Evolutionary conservation across 768 basidiomycete genomes (phyloP), one percentile per base, ranked within the genome.

Genomic region (Mycena galericulata): DNA sequence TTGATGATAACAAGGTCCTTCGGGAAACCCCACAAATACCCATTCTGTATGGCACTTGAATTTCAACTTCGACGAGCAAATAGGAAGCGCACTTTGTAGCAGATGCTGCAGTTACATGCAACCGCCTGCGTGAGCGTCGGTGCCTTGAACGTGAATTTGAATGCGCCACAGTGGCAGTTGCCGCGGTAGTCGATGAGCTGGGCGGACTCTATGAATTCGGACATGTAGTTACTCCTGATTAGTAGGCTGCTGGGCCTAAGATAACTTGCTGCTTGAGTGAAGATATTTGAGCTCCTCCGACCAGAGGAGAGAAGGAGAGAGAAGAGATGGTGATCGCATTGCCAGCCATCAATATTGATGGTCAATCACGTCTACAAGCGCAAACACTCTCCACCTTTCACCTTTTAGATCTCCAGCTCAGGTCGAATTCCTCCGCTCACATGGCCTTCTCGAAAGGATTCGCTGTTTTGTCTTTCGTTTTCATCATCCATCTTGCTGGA

Each of bases 401-500:
- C n/a, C n/a, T n/a, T n/a, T n/a, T n/a, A n/a, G n/a, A n/a, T n/a
- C n/a, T n/a, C n/a, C n/a, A n/a, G n/a, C n/a, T n/a, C n/a, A n/a
- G n/a, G n/a, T n/a, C n/a, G n/a, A n/a, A n/a, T n/a, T n/a, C n/a
- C n/a, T n/a, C n/a, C n/a, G n/a, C n/a, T n/a, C n/a, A 36, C 14
- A 71, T 71, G 70, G 70, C 67, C 24, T 68, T 75, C 49, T 76
- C 78, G 20, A 79, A 76, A 55, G 75, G 77, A 30, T 55, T 79
- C 29, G 69, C 65, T 24, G 73, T 88, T 34, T 75, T 92, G 17
- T 64, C 87, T 58, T 91, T 89, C 87, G 80, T 96, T 26, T 83
- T 85, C 64, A 79, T 89, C 51, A 77, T 93, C 29, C 96, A 98
- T 72, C 73, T 90, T 49, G 84, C 89, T 29, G 95, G 92, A 17